Conservation (phyloP, 768 basidiomycete genomes). For the Kwoniella europaea region DNA sequence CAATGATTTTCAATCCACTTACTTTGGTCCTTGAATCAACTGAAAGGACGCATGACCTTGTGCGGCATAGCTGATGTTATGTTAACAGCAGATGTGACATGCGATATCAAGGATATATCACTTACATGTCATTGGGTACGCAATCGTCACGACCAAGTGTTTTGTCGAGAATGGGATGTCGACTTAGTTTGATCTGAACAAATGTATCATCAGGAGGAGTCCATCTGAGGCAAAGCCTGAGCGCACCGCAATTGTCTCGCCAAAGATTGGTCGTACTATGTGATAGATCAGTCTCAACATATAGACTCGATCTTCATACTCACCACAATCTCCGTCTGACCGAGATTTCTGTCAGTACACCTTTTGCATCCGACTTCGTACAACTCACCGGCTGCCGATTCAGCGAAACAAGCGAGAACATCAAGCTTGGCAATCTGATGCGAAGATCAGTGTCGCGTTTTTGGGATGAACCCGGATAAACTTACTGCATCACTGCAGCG, state of each 20-base stretch:
- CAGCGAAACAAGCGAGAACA: constrained; percentile 86
- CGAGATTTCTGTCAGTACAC: background rate
- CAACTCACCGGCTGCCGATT: constrained; percentile 74
- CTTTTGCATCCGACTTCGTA: background rate
- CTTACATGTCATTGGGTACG: constrained; percentile 86
- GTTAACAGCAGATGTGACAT: too few relatives aligned
- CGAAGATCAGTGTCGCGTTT: background rate
- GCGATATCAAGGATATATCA: background rate
- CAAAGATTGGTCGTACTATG: constrained; percentile 77
- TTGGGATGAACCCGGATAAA: constrained; percentile 8
- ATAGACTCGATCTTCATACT: constrained; percentile 4
- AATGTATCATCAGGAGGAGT: background rate
- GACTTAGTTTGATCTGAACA: constrained; percentile 72
- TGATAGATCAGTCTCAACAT: constrained; percentile 9
- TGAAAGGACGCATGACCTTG: constrained; percentile 79
- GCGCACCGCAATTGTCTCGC: constrained; percentile 44
- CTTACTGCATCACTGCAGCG: constrained; percentile 85
- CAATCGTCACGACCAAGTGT: constrained; percentile 71
- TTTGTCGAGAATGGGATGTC: constrained; percentile 84
- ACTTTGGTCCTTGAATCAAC: constrained; percentile 80
- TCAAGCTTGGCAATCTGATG: constrained; percentile 81
- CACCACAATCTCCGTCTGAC: constrained; percentile 24
- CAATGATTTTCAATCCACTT: constrained; percentile 13
- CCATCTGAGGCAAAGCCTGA: background rate
- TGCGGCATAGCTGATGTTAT: constrained; percentile 31